Evolutionary conservation across 108 stramenopile genomes (phyloP).

Genomic region (Craspedostauros australis): DNA sequence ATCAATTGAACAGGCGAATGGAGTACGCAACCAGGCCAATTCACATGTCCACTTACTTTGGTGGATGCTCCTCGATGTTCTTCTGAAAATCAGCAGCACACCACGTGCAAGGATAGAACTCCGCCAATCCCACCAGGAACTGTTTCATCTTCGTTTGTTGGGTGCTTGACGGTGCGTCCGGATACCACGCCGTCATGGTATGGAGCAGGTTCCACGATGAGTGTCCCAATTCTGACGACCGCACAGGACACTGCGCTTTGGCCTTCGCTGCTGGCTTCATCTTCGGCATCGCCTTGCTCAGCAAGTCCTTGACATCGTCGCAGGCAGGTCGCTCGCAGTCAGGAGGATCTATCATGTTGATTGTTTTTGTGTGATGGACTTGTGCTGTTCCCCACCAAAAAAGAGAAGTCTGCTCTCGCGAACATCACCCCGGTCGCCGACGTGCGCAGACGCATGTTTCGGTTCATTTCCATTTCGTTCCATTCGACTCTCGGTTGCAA

Average conservation of each 20-base stretch:
- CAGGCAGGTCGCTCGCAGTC: constrained; percentile 86
- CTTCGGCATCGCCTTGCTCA: constrained; percentile 47
- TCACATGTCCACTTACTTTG: constrained; percentile 27
- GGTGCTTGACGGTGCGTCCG: constrained; percentile 56
- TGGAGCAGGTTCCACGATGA: constrained; percentile 76
- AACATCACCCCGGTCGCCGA: no score
- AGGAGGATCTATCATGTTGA: no score
- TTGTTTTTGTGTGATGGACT: no score
- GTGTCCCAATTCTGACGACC: constrained; percentile 55
- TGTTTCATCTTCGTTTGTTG: constrained; percentile 49
- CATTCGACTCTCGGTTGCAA: no score
- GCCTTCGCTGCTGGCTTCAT: constrained; percentile 6
- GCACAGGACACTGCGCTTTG: constrained; percentile 58
- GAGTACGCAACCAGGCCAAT: not conserved
- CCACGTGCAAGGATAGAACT: constrained; percentile 83
- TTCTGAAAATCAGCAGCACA: constrained; percentile 76
- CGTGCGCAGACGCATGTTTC: no score
- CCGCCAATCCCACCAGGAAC: constrained; percentile 61
- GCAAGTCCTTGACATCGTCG: constrained; percentile 54
- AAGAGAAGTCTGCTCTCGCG: no score
- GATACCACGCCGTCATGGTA: constrained; percentile 88
- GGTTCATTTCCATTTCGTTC: no score
- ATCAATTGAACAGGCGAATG: not conserved
- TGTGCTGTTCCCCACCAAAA: no score
- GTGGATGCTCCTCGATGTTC: constrained; percentile 55